Percentiles rank a stretch among this genome's conserved stretches.
Evolutionary conservation across 2,329 filamentous ascomycete genomes (phyloP).

Genomic region (Colletotrichum musicola): DNA sequence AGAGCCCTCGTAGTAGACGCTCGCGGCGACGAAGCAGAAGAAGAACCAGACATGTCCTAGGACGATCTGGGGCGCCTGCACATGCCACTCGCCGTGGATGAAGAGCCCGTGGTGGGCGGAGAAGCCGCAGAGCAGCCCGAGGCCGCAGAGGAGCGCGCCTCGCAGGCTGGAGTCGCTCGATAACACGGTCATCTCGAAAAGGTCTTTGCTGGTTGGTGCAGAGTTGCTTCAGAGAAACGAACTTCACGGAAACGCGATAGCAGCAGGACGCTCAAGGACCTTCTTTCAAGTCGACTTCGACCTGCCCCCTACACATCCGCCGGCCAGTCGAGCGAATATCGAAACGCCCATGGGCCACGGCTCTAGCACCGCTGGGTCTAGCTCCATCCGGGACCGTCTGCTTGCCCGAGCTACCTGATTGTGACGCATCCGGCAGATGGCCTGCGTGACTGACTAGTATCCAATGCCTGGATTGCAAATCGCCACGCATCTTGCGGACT

Average conservation of each 20-base stretch:
- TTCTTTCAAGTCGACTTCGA: conserved; percentile 11
- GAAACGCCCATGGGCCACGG: conserved; percentile 11
- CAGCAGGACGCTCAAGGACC: conserved; percentile 14
- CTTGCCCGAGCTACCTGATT: conserved; percentile 1
- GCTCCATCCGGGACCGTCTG: conserved; percentile 5
- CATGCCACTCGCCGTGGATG: conserved; percentile 45
- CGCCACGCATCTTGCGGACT: conserved; percentile 9
- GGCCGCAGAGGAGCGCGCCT: conserved; percentile 11
- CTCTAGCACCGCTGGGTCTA: conserved; percentile 10
- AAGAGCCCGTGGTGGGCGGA: conserved; percentile 40
- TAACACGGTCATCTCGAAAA: conserved; percentile 30
- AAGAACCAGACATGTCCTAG: conserved; percentile 35
- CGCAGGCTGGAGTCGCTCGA: not conserved
- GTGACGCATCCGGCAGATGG: not conserved
- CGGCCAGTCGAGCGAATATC: not conserved
- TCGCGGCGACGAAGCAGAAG: conserved; percentile 24
- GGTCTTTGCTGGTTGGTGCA: conserved; percentile 8
- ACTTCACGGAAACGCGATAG: not conserved
- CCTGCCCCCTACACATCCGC: conserved; percentile 13
- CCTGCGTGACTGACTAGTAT: conserved; percentile 25
- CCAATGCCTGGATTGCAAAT: conserved; percentile 19
- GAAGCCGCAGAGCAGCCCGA: conserved; percentile 33
- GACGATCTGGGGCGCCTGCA: conserved; percentile 41
- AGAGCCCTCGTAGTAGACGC: conserved; percentile 22
- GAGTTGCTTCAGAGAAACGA: not conserved